Evolutionary conservation across 768 basidiomycete species (phyloP), one percentile per base, ranked within the genome.

Genomic region (Suillus brevipes): DNA sequence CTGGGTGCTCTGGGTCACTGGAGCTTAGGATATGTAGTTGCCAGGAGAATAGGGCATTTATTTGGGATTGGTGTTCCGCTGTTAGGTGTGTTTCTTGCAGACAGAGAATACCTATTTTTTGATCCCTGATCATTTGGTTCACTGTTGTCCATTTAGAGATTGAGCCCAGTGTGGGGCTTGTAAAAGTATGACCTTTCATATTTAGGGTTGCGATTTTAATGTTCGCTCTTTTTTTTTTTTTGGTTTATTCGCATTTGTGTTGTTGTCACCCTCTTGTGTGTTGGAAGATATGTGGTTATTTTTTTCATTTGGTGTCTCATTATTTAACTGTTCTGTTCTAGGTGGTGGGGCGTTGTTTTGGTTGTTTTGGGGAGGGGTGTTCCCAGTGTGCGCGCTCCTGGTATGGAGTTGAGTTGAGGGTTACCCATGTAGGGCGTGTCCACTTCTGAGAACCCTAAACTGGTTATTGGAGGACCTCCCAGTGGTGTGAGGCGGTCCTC

Each of bases 31-130:
- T 38, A 28, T 28, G 28, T 28, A 28, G 28, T 1, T 3, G 28
- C 36, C 60, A 36, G 0, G 61, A 43, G 43, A 66, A 53, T 8
- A 53, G 28, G 28, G 28, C 28, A 28, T 55, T 10, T 6, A 36
- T 34, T 2, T 55, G 56, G 5, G 20, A 12, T 13, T 72, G 0
- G 62, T 45, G 3, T 34, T 56, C 20, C 52, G 23, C 10, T 65
- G 43, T 63, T 0, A 74, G 52, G 64, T 75, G 74, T 2, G 72
- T 71, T 43, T 75, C 74, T 47, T 72, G 70, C 1, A 75, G n/a
- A 0, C 65, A 67, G 7, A 75, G 62, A 14, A 74, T 55, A 3
- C 59, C 66, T 0, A 75, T 66, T 10, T 65, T 50, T 0, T 72
- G 4, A 5, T 71, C 63, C 7, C 58, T 31, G 4, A 75, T 37